A percentile compares a stretch with the other conserved stretches of the same genome.
These are phyloP conservation scores for Tilletia caries DNA, from an alignment of 1,284 basidiomycete species.

Conservation along the genomic window DNA sequence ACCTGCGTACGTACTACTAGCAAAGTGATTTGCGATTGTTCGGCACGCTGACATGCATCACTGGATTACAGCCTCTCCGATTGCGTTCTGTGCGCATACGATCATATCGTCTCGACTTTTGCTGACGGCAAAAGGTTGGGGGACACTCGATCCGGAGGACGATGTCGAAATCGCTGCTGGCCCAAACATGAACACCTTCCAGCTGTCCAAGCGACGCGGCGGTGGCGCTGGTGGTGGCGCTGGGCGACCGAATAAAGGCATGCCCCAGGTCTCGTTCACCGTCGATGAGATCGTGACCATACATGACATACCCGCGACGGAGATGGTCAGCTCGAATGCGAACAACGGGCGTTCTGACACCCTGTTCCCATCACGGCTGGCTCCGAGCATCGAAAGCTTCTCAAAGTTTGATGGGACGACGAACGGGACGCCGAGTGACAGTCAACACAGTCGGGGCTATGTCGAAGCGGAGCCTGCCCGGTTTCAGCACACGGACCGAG, in stretches of 20 bases:
- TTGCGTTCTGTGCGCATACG: slow-evolving; percentile 7
- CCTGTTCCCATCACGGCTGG: no score
- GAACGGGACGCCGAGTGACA: neutral
- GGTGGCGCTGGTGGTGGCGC: neutral
- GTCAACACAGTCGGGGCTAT: neutral
- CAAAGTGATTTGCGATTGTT: neutral
- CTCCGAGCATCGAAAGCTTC: neutral
- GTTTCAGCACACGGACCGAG: neutral
- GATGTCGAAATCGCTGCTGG: neutral
- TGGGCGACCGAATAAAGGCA: neutral
- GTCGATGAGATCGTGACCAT: slow-evolving; percentile 7
- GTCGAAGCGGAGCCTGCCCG: neutral
- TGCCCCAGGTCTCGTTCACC: neutral
- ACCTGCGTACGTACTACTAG: neutral
- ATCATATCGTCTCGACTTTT: slow-evolving; percentile 10
- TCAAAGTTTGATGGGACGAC: neutral
- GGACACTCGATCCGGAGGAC: slow-evolving; percentile 6
- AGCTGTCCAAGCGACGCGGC: no score
- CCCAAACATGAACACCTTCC: no score
- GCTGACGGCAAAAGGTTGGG: slow-evolving; percentile 10
- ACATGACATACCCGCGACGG: neutral
- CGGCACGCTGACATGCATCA: neutral
- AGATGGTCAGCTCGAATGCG: neutral
- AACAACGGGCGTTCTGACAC: neutral
- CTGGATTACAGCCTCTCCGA: neutral